Base-by-base conservation (phyloP, 768 basidiomycete species). In the Nevesoporus exiguus region DNA sequence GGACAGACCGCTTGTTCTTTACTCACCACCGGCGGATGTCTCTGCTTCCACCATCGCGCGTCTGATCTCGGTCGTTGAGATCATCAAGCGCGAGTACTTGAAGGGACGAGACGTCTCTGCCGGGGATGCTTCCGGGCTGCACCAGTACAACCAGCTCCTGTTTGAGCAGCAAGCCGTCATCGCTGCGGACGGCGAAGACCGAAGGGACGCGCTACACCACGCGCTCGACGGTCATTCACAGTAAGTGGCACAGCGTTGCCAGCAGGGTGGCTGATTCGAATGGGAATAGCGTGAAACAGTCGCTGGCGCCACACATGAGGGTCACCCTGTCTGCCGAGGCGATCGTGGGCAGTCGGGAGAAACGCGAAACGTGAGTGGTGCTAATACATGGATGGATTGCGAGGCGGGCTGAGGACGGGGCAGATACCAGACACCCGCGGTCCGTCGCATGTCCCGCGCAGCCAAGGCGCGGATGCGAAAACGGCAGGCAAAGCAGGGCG, bases 81-180 rank as follows among this genome's bases (percentile, higher is more conserved):
- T 93, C 52, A 81, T 92, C 61, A 93, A 93, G 64, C 81, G 92
- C 25, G 88, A 92, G 64, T 92, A 83, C 63, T 56, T 89, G 50
- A 82, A 82, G 51, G 66, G 65, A 15, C 72, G 86, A 7, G 77
- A 77, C 39, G 59, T 67, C 19, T 77, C 71, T 13, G 76, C 74
- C 2, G 66, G 69, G n/a, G 73, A 74, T 41, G 64, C 73, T 25
- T 66, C 69, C 4, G 89, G 89, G 3, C 68, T 92, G 31, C 80
- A 89, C 63, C 90, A 92, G 65, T 91, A 90, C 71, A 92, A 90
- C 58, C 78, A 87, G 51, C 70, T 90, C 11, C 80, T 82, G 0
- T 79, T 63, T 40, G 67, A 90, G 25, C 59, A 49, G 17, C 60
- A 22, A 49, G 60, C 48, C 19, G 29, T 31, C 22, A 60, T 65